Conservation (phyloP, 2,329 filamentous ascomycete genomes). For the Cytospora leucostoma region DNA sequence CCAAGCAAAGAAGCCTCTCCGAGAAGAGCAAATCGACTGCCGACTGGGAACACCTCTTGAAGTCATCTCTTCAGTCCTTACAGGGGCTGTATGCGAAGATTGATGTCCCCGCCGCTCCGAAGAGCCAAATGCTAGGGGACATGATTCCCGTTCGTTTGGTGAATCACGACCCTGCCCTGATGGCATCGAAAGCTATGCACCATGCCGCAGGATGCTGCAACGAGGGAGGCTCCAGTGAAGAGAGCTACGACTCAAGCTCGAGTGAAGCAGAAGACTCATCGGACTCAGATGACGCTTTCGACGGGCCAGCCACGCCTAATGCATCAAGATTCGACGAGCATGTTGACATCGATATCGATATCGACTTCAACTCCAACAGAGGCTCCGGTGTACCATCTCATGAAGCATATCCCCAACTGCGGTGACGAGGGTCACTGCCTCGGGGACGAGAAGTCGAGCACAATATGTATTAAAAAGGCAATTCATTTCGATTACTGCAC, state of each 20-base stretch:
- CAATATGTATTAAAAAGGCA: not conserved
- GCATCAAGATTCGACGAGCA: slow-evolving; percentile 8
- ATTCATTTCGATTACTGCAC: not conserved
- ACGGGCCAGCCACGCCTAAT: slow-evolving; percentile 22
- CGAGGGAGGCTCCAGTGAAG: slow-evolving; percentile 10
- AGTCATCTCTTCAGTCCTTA: slow-evolving; percentile 13
- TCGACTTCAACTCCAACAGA: not conserved
- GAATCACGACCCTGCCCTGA: slow-evolving; percentile 6
- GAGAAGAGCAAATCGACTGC: slow-evolving; percentile 12
- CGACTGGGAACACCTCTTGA: slow-evolving; percentile 23
- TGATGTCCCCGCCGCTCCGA: not conserved
- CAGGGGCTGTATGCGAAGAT: slow-evolving; percentile 21
- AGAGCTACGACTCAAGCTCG: slow-evolving; percentile 17
- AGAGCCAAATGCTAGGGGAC: slow-evolving; percentile 6
- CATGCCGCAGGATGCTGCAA: slow-evolving; percentile 22
- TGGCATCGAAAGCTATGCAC: slow-evolving; percentile 23
- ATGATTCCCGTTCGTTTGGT: slow-evolving; percentile 11
- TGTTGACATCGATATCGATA: slow-evolving; percentile 16
- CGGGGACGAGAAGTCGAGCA: too few species aligned
- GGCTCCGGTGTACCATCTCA: not conserved
- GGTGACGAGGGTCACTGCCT: too few species aligned
- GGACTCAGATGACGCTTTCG: slow-evolving; percentile 16
- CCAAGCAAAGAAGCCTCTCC: slow-evolving; percentile 9
- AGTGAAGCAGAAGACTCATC: slow-evolving; percentile 14
- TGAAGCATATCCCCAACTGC: not conserved